Conservation (phyloP, 2,329 filamentous ascomycete genomes). For the Fusarium sp. region DNA sequence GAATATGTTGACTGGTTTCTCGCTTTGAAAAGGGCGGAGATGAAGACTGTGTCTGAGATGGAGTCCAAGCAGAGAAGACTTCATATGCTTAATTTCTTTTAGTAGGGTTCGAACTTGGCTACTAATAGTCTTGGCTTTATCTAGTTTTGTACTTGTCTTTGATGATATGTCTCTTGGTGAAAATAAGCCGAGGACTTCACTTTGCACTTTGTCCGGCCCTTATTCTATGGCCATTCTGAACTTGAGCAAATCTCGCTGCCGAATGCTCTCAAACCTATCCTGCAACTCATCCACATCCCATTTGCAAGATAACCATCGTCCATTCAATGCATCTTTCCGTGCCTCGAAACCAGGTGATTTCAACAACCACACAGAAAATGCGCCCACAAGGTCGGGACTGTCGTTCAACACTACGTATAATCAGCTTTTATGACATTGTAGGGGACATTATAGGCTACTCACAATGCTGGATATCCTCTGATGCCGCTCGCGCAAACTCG, state of each 20-base stretch:
- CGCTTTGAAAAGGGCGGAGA: conserved; percentile 7
- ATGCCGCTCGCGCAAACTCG: conserved; percentile 4
- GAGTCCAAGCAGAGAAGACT: neutral
- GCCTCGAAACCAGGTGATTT: neutral
- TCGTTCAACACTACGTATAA: neutral
- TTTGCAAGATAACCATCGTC: conserved; percentile 18
- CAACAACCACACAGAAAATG: conserved; percentile 3
- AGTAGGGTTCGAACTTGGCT: too few species aligned
- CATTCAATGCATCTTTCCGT: neutral
- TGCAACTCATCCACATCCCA: conserved; percentile 12
- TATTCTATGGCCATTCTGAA: conserved; percentile 12
- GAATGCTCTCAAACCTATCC: neutral
- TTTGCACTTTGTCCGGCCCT: too few species aligned
- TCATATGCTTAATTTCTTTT: neutral
- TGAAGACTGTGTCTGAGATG: conserved; percentile 1
- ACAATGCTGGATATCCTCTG: conserved; percentile 11
- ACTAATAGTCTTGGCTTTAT: neutral
- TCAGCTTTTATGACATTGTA: neutral
- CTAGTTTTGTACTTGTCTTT: too few species aligned
- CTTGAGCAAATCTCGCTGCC: neutral
- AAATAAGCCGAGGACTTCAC: too few species aligned
- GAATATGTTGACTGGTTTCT: conserved; percentile 24
- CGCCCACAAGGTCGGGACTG: conserved; percentile 11
- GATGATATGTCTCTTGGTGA: too few species aligned
- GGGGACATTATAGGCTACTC: accelerated